These are phyloP conservation scores for Nakaseomyces delphensis DNA, from an alignment of 1,139 yeast genomes.

Conservation along the genomic window DNA sequence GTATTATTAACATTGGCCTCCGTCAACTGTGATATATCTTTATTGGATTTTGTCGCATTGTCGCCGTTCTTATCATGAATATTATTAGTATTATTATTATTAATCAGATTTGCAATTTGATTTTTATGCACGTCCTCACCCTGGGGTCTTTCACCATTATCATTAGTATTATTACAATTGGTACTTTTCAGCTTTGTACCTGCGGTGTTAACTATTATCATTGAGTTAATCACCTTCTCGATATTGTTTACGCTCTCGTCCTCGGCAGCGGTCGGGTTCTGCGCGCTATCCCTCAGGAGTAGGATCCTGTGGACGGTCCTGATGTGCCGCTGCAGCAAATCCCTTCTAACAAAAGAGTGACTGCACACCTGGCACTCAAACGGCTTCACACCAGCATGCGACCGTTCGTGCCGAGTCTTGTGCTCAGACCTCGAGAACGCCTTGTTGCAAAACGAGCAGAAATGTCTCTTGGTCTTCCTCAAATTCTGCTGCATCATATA, in stretches of 20 bases:
- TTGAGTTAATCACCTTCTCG: conserved; percentile 2
- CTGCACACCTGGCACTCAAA: conserved; percentile 67
- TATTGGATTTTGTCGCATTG: no score
- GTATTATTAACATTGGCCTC: neutral
- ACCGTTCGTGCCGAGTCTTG: conserved; percentile 71
- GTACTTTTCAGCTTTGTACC: neutral
- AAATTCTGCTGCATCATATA: neutral
- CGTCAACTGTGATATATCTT: neutral
- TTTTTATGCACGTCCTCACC: conserved; percentile 3
- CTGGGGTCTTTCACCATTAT: conserved; percentile 5
- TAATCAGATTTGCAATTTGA: conserved; percentile 1
- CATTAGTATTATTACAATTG: conserved; percentile 5
- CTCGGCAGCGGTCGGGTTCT: conserved; percentile 3
- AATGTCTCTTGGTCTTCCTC: conserved; percentile 38
- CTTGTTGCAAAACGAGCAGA: conserved; percentile 73
- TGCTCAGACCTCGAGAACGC: conserved; percentile 79
- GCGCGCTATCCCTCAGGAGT: conserved; percentile 2
- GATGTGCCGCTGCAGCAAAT: conserved; percentile 65
- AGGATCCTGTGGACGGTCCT: conserved; percentile 56
- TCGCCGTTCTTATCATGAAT: neutral
- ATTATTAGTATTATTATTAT: neutral
- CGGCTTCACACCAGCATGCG: conserved; percentile 78
- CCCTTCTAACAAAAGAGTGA: conserved; percentile 68
- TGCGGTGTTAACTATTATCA: conserved; percentile 4
- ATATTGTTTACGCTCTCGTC: conserved; percentile 2